Evolutionary conservation across 768 basidiomycete genomes (phyloP).

Genomic region (Sporobolomyces pararoseus): DNA sequence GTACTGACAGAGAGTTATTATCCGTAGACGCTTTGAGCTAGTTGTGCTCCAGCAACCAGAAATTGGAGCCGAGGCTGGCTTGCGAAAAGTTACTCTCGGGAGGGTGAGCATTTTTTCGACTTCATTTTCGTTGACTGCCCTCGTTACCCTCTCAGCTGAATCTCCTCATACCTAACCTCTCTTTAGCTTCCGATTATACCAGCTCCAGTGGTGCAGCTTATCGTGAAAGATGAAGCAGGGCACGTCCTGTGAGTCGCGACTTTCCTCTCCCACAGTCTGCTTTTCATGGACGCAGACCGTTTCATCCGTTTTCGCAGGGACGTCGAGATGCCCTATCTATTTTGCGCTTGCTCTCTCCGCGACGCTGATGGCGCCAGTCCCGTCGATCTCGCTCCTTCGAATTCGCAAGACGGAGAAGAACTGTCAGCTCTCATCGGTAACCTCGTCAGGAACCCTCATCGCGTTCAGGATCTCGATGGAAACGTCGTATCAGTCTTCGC

Average conservation of each 20-base stretch:
- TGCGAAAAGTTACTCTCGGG: slow-evolving; percentile 23
- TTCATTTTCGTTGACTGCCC: neutral
- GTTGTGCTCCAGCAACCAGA: slow-evolving; percentile 81
- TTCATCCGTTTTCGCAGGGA: slow-evolving; percentile 55
- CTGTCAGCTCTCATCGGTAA: slow-evolving; percentile 73
- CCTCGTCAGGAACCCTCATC: slow-evolving; percentile 74
- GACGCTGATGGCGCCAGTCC: slow-evolving; percentile 63
- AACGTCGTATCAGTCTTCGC: slow-evolving; percentile 65
- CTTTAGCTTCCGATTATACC: slow-evolving; percentile 66
- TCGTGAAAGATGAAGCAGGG: slow-evolving; percentile 67
- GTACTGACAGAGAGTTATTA: neutral
- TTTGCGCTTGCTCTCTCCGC: slow-evolving; percentile 74
- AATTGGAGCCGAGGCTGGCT: slow-evolving; percentile 73
- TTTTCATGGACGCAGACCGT: slow-evolving; percentile 26
- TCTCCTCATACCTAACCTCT: slow-evolving; percentile 61
- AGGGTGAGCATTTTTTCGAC: slow-evolving; percentile 9
- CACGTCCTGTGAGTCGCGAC: slow-evolving; percentile 65
- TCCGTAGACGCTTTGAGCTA: slow-evolving; percentile 61
- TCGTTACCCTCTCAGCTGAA: slow-evolving; percentile 47
- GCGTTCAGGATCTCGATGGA: slow-evolving; percentile 74
- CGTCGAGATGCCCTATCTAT: slow-evolving; percentile 77
- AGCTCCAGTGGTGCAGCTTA: slow-evolving; percentile 74
- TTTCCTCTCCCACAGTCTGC: neutral
- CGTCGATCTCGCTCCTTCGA: slow-evolving; percentile 56
- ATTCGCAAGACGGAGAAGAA: slow-evolving; percentile 44